phyloP scores from a whole-genome alignment of 139 green algal species.

The Closterium sp. region DNA sequence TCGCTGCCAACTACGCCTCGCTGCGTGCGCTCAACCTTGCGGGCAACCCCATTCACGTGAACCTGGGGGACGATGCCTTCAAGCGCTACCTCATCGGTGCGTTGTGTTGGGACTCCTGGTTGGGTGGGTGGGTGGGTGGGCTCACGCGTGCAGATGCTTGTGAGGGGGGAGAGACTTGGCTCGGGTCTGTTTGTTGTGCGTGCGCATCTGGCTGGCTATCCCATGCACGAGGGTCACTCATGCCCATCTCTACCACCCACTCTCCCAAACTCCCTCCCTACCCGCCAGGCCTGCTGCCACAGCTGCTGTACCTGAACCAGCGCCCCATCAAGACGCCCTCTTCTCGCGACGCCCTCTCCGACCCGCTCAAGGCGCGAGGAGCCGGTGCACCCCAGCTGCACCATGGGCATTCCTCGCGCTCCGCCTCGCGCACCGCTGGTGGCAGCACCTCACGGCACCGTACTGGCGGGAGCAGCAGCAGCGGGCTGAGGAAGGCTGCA shows the following conservation, averaged over 20 bases:
- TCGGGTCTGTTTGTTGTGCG: neutral
- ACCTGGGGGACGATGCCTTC: slow-evolving; percentile 30
- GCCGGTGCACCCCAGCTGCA: neutral
- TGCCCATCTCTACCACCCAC: too few relatives aligned
- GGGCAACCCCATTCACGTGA: slow-evolving; percentile 37
- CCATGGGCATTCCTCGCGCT: neutral
- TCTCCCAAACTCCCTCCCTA: neutral
- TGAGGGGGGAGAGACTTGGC: neutral
- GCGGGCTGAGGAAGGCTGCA: neutral
- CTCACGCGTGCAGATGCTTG: neutral
- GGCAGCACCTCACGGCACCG: neutral
- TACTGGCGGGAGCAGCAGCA: neutral
- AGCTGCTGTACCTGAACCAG: slow-evolving; percentile 46
- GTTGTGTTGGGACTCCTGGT: neutral
- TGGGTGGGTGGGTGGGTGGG: neutral
- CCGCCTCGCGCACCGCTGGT: neutral
- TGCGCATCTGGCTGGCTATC: neutral
- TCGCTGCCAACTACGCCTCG: slow-evolving; percentile 45
- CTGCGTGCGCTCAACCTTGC: slow-evolving; percentile 35
- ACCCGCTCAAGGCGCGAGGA: neutral
- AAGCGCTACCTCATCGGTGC: slow-evolving; percentile 30
- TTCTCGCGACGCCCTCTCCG: neutral
- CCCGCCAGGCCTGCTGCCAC: slow-evolving; percentile 31
- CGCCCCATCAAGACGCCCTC: slow-evolving; percentile 11
- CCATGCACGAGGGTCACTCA: neutral